Conservation (phyloP, 1,139 yeast genomes). For the Torulaspora pretoriensis region DNA sequence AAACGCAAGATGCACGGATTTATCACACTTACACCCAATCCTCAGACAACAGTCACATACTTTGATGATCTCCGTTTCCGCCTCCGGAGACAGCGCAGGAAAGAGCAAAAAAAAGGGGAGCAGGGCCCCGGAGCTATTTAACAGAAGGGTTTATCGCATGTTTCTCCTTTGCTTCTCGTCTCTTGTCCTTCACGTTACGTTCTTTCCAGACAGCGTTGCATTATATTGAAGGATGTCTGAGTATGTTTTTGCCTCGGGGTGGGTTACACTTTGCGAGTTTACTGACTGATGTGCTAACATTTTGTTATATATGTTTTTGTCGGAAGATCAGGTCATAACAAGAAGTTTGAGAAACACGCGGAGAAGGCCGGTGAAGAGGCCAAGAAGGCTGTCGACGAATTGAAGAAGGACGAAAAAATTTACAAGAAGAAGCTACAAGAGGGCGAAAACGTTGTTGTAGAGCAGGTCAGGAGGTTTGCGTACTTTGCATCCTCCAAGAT, state of each 20-base stretch:
- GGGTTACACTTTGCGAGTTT: neutral
- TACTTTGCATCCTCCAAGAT: constrained; percentile 5
- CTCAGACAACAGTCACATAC: neutral
- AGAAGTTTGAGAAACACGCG: constrained; percentile 11
- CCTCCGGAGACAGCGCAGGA: neutral
- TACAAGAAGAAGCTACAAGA: constrained; percentile 6
- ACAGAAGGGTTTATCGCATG: constrained; percentile 1
- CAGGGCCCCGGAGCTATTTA: neutral
- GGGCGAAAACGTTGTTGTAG: constrained; percentile 4
- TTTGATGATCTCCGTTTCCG: neutral
- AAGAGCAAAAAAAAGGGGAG: neutral
- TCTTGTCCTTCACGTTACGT: neutral
- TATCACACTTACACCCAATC: too few relatives aligned
- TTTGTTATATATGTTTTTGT: constrained; percentile 15
- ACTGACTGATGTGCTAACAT: constrained; percentile 15
- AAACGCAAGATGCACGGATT: constrained; percentile 1
- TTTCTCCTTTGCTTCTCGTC: neutral
- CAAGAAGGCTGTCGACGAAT: constrained; percentile 14
- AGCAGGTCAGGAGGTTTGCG: constrained; percentile 3
- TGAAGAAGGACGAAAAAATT: constrained; percentile 10
- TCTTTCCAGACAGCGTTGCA: neutral
- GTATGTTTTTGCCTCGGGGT: constrained; percentile 8
- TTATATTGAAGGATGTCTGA: constrained; percentile 12
- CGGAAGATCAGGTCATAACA: constrained; percentile 12
- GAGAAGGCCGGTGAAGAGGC: constrained; percentile 12